Evolutionary conservation across 2,329 filamentous ascomycete species (phyloP), one percentile per base, ranked within the genome.

Genomic region (Xylariales sp.): DNA sequence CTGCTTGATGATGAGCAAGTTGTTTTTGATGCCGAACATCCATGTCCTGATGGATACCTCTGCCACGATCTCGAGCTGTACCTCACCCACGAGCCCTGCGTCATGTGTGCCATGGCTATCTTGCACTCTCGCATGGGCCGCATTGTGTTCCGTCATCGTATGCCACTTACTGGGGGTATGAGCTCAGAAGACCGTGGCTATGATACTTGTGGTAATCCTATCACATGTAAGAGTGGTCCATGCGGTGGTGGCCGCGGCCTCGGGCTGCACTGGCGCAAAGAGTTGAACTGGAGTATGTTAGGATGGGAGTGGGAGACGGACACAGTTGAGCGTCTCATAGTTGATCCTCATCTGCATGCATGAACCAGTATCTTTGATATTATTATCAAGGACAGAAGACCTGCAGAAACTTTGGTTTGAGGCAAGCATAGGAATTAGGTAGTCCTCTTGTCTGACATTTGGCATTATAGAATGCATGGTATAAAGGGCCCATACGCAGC

Each of bases 31-130:
- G 82, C 87, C 74, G 89, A 90, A 74, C 91, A 90, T 75, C 87
- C 86, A 48, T 87, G 85, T 71, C 86, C 88, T 39, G 92, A 93
- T 72, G 95, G 95, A 61, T 99, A 99, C 78, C 89, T 99, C 23
- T 98, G 95, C 81, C 93, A 97, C 72, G 93, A 93, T 62, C 86
- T 99, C 36, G 95, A 98, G 80, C 87, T 99, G 64, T 98, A 97
- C 81, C 85, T 97, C 68, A 97, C 94, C 1, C 94, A 98, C 77
- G 96, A 99, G 81, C 96, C 96, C 5, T 99, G 96, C 78, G 88
- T 97, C 68, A 97, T 97, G 88, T 99, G 96, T 81, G 93, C 92
- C 43, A 98, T 98, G 96, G 96, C 93, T 1, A 91, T 98, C 73
- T 85, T 98, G 28, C 94, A 98, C 78, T 97, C 95, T 8, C 89